Evolutionary conservation across 345 rosid species (phyloP).

Genomic region (Brassica napus): DNA sequence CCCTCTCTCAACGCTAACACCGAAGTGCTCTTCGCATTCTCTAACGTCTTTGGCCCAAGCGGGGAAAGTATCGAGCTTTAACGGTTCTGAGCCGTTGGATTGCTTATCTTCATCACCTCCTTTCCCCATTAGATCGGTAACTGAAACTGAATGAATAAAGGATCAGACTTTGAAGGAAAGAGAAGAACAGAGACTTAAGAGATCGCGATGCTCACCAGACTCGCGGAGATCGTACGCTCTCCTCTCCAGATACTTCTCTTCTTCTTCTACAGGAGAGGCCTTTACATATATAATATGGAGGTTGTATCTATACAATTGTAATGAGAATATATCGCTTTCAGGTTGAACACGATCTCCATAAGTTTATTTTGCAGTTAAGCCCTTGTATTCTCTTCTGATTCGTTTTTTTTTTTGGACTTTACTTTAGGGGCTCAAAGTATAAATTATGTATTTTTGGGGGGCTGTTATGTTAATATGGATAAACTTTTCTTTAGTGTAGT

Average conservation of each 20-base stretch:
- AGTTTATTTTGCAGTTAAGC: slow-evolving; percentile 4
- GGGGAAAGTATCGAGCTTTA: slow-evolving; percentile 40
- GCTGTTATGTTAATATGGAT: neutral
- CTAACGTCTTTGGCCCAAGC: slow-evolving; percentile 68
- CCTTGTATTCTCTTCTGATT: neutral
- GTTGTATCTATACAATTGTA: neutral
- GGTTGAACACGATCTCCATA: slow-evolving; percentile 19
- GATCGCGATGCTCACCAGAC: too few species aligned
- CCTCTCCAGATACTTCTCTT: too few species aligned
- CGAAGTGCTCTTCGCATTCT: slow-evolving; percentile 62
- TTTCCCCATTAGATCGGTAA: slow-evolving; percentile 53
- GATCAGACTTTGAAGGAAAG: too few species aligned
- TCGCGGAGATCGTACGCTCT: too few species aligned
- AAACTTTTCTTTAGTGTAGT: neutral
- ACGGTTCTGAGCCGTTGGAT: slow-evolving; percentile 15
- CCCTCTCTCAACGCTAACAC: slow-evolving; percentile 50
- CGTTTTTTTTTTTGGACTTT: neutral
- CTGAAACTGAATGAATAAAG: too few species aligned
- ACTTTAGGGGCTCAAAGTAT: neutral
- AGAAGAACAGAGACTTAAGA: too few species aligned
- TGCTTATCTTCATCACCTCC: slow-evolving; percentile 53
- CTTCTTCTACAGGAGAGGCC: too few species aligned
- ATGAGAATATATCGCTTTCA: slow-evolving; percentile 28
- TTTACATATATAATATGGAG: too few species aligned
- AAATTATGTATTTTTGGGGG: neutral